Conservation (phyloP, 225 moss, liverwort and hornwort species). For the Pseudisothecium myosuroides region DNA sequence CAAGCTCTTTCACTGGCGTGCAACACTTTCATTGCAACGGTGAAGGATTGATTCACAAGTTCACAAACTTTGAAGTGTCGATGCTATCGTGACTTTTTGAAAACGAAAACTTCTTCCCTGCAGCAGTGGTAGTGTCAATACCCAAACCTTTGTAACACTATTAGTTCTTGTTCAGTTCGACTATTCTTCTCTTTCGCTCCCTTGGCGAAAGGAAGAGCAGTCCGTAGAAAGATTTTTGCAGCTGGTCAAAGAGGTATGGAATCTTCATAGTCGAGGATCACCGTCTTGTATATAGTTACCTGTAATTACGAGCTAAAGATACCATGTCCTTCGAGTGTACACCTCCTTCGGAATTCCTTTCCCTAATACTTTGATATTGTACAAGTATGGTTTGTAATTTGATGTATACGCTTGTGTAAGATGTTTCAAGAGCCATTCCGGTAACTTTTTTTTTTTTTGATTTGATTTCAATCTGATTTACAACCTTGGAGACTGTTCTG, state of each 20-base stretch:
- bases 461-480: neutral
- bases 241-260: neutral
- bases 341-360: neutral
- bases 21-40: constrained; percentile 12
- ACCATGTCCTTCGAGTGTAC: constrained; percentile 13
- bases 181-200: neutral
- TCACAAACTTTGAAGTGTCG: constrained; percentile 27
- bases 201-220: neutral
- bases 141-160: neutral
- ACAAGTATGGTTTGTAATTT: neutral
- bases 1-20: neutral
- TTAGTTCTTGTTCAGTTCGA: neutral
- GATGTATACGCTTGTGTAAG: neutral
- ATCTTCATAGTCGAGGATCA: neutral
- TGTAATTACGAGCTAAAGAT: constrained; percentile 19
- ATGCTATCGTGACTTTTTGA: constrained; percentile 12
- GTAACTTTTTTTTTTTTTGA: neutral
- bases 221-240: constrained; percentile 13
- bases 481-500: neutral
- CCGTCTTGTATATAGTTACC: neutral
- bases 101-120: neutral
- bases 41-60: constrained; percentile 30
- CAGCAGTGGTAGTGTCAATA: neutral
- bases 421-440: neutral
- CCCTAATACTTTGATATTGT: neutral